Evolutionary conservation across 257 asterid genomes (phyloP), one percentile per base, ranked within the genome.

Genomic region (Nicotiana sylvestris): DNA sequence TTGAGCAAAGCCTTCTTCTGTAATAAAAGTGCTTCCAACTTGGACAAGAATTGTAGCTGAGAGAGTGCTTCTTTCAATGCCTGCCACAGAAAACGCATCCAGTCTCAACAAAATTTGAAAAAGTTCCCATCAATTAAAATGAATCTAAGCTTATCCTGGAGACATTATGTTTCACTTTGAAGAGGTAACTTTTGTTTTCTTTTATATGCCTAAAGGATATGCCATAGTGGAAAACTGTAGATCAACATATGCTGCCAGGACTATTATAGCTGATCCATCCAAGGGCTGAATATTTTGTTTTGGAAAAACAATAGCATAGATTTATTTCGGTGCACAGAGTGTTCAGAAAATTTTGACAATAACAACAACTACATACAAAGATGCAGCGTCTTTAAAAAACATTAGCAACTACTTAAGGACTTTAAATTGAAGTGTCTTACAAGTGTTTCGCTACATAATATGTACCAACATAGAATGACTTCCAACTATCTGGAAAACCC

Each of bases 1-100:
- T 33, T 85, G 61, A 82, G 87, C 57, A 91, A 83, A 46, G 76
- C 66, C 87, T 92, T 94, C 89, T 94, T 92, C 84, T 85, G 87
- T 77, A 77, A 66, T 67, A 93, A 82, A 88, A 94, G 95, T 77
- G 87, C 95, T 83, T 91, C 94, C 90, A 94, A 76, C 78, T 89
- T 89, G 64, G 97, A 90, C 87, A 92, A 96, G 69, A 88, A 88
- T 62, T 84, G 90, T 80, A 92, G 81, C 69, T 88, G 92, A 67
- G 85, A 87, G 83, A 91, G 89, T 58, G 91, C 93, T 70, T 88
- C 93, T 81, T 96, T 89, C 82, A 91, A 85, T 83, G 81, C 81
- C 99, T 94, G 94, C 86, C 77, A 46, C 70, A 84, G 51, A 64
- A 83, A 88, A 67, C 66, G 43, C 64, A 27, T 81, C 80, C 61